Evolutionary conservation across 306 rosid species (phyloP).

Genomic region (Trichosanthes cucumerina): DNA sequence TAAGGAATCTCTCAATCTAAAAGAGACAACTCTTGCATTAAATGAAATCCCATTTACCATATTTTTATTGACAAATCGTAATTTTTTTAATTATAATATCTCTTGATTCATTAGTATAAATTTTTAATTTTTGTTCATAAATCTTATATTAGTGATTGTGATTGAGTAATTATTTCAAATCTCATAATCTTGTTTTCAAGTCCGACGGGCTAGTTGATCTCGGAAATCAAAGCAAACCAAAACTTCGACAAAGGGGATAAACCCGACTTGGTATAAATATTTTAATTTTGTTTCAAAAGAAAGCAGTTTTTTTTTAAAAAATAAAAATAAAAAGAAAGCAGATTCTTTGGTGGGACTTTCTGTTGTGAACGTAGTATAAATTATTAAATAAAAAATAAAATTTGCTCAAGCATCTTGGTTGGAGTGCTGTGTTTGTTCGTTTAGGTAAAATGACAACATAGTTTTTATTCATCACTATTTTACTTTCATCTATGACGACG

Average conservation of each 20-base stretch:
- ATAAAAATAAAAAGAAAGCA: not conserved
- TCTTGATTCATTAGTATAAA: too few relatives aligned
- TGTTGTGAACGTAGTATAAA: not conserved
- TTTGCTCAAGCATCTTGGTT: not conserved
- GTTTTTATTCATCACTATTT: not conserved
- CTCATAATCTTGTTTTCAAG: too few relatives aligned
- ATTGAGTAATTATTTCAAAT: too few relatives aligned
- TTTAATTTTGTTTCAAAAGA: not conserved
- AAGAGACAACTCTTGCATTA: too few relatives aligned
- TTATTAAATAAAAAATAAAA: not conserved
- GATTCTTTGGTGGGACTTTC: constrained; percentile 5
- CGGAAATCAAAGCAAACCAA: not conserved
- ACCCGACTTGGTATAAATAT: not conserved
- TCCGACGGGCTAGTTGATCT: not conserved
- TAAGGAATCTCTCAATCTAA: too few relatives aligned
- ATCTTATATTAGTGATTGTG: too few relatives aligned
- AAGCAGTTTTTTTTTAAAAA: too few relatives aligned
- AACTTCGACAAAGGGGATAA: not conserved
- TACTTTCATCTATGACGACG: constrained; percentile 2
- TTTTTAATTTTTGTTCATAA: too few relatives aligned
- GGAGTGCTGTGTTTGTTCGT: not conserved
- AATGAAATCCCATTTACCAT: too few relatives aligned
- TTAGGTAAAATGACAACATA: not conserved
- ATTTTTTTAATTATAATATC: too few relatives aligned
- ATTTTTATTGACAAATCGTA: too few relatives aligned